phyloP scores from a whole-genome alignment of 495 filamentous ascomycete genomes.

The Xylaria nigripes region DNA sequence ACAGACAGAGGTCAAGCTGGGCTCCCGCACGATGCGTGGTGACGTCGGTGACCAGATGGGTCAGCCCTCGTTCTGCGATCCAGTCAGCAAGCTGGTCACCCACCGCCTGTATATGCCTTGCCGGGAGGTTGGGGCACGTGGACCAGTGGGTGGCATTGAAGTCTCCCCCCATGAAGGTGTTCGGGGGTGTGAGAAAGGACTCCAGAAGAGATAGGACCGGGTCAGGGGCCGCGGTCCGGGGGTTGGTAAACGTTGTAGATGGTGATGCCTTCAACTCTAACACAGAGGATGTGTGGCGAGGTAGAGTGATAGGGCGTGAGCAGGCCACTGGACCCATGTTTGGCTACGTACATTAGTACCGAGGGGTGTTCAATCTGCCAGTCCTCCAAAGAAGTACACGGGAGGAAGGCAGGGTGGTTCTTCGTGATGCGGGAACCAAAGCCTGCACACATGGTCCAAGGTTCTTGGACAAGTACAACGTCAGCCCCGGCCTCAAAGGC shows the following conservation, averaged over 20 bases:
- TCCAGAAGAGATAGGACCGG: not conserved
- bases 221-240: too few species aligned
- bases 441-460: not conserved
- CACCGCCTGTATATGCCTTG: not conserved
- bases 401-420: too few species aligned
- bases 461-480: not conserved
- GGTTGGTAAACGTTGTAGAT: too few species aligned
- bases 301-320: too few species aligned
- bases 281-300: too few species aligned
- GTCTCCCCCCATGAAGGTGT: not conserved
- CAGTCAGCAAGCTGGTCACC: not conserved
- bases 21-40: not conserved
- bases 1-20: not conserved
- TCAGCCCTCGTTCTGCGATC: not conserved
- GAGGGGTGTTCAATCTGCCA: too few species aligned
- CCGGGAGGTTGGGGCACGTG: too few species aligned
- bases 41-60: not conserved
- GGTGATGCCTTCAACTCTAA: too few species aligned
- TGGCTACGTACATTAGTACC: too few species aligned
- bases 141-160: not conserved
- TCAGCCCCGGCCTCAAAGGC: not conserved
- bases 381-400: too few species aligned
- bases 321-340: too few species aligned
- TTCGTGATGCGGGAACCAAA: too few species aligned
- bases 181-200: not conserved